These are phyloP conservation scores for Glebionis coronaria DNA, from an alignment of 129 eudicot species.

Conservation along the genomic window DNA sequence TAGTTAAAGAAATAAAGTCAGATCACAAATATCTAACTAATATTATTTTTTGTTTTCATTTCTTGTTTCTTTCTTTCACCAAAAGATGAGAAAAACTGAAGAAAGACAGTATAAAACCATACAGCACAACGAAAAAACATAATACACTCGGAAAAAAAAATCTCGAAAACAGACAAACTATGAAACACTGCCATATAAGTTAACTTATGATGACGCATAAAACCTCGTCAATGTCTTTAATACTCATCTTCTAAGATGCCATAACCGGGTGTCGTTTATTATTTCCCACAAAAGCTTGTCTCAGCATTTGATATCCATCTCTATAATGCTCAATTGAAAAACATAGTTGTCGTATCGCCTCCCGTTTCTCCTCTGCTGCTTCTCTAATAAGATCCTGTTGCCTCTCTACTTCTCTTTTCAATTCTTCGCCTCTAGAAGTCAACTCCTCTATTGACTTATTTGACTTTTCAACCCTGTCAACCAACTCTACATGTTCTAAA, in stretches of 20 bases:
- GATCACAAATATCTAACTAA: no score
- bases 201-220: conserved; percentile 8
- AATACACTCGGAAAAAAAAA: conserved; percentile 1
- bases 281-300: conserved; percentile 54
- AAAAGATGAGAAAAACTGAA: not conserved
- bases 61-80: conserved; percentile 6
- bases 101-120: not conserved
- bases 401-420: conserved; percentile 50
- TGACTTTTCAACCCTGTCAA: conserved; percentile 40
- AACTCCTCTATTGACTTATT: conserved; percentile 38
- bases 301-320: conserved; percentile 56
- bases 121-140: not conserved
- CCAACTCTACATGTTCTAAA: conserved; percentile 48
- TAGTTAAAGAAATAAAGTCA: no score
- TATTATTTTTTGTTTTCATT: not conserved
- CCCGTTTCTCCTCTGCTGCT: conserved; percentile 86
- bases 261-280: conserved; percentile 43
- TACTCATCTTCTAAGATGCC: conserved; percentile 16
- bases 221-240: not conserved
- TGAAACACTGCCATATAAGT: conserved; percentile 9
- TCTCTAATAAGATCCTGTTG: conserved; percentile 43
- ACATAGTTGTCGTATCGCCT: conserved; percentile 84
- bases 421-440: conserved; percentile 35
- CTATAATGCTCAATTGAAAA: conserved; percentile 81
- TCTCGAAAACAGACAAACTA: not conserved